Percentiles rank a stretch among this genome's conserved stretches.
These are phyloP conservation scores for Pseudohyphozyma bogoriensis DNA, from an alignment of 768 basidiomycete genomes.

Conservation along the genomic window DNA sequence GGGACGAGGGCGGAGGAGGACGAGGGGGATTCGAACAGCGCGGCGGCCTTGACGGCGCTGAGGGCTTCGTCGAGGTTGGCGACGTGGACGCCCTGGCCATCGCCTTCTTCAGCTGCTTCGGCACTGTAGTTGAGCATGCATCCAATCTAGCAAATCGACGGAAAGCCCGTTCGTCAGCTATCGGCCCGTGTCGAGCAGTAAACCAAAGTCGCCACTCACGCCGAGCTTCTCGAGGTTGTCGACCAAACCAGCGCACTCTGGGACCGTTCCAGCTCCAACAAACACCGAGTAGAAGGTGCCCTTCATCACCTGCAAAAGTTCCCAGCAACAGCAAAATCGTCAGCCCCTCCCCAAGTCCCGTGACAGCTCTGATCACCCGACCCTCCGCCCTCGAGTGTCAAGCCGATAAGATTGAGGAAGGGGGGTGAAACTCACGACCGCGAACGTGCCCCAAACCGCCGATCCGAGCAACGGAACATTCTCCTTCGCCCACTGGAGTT, in stretches of 20 bases:
- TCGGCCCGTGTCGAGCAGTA: too few species aligned
- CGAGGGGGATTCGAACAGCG: background rate
- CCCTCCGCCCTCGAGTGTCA: background rate
- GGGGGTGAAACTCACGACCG: slow-evolving; percentile 7
- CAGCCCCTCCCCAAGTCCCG: background rate
- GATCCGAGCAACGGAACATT: slow-evolving; percentile 23
- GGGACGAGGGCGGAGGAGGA: background rate
- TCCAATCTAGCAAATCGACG: too few species aligned
- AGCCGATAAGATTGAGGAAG: background rate
- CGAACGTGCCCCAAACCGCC: slow-evolving; percentile 19
- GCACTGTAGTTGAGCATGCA: slow-evolving; percentile 33
- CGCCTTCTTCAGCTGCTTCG: slow-evolving; percentile 22
- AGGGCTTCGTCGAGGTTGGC: slow-evolving; percentile 16
- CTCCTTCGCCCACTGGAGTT: slow-evolving; percentile 23
- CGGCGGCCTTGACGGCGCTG: slow-evolving; percentile 16
- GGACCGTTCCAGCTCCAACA: slow-evolving; percentile 26
- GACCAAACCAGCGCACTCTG: slow-evolving; percentile 10
- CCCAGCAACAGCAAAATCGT: background rate
- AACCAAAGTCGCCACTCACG: too few species aligned
- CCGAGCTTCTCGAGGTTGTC: too few species aligned
- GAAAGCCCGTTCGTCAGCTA: too few species aligned
- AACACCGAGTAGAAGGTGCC: slow-evolving; percentile 31
- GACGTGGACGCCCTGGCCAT: slow-evolving; percentile 15
- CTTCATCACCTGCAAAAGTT: slow-evolving; percentile 19
- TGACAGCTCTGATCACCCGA: background rate